These are phyloP conservation scores for Pseudopyrenochaeta lycopersici DNA, from an alignment of 2,329 filamentous ascomycete genomes.

Conservation along the genomic window DNA sequence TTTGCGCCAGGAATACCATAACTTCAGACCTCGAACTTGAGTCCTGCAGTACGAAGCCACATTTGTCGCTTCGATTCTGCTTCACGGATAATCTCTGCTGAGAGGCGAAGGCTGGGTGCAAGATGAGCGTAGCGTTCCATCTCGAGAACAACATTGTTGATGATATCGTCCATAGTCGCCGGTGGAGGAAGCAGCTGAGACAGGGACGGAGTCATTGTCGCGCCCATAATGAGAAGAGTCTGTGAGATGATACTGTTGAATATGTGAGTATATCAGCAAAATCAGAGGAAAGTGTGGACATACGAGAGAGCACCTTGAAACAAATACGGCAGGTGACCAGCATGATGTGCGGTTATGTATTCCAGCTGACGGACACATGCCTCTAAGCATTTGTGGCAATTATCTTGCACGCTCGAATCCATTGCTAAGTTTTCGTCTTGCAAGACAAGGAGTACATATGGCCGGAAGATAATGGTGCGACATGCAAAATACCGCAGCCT, in stretches of 20 bases:
- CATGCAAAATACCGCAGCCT: constrained; percentile 84
- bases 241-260: constrained; percentile 78
- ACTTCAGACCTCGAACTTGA: constrained; percentile 48
- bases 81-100: constrained; percentile 83
- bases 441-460: constrained; percentile 81
- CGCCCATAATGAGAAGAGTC: constrained; percentile 82
- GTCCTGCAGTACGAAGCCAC: constrained; percentile 57
- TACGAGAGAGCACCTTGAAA: constrained; percentile 79
- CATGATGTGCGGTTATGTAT: constrained; percentile 80
- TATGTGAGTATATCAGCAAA: constrained; percentile 14
- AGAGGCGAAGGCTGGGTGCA: constrained; percentile 77
- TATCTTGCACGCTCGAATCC: constrained; percentile 77
- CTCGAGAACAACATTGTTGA: constrained; percentile 79
- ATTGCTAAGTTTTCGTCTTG: constrained; percentile 78
- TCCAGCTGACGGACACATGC: constrained; percentile 82
- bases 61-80: constrained; percentile 74
- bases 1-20: background rate
- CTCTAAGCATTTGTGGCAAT: constrained; percentile 82
- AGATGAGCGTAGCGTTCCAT: constrained; percentile 78
- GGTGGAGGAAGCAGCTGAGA: constrained; percentile 69
- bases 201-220: constrained; percentile 79
- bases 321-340: constrained; percentile 84
- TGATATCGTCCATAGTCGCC: constrained; percentile 74
- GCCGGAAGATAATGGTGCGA: constrained; percentile 85
- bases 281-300: constrained; percentile 17